Conservation (phyloP, 805 yeast species). For the Zygosaccharomyces kombuchaensis region DNA sequence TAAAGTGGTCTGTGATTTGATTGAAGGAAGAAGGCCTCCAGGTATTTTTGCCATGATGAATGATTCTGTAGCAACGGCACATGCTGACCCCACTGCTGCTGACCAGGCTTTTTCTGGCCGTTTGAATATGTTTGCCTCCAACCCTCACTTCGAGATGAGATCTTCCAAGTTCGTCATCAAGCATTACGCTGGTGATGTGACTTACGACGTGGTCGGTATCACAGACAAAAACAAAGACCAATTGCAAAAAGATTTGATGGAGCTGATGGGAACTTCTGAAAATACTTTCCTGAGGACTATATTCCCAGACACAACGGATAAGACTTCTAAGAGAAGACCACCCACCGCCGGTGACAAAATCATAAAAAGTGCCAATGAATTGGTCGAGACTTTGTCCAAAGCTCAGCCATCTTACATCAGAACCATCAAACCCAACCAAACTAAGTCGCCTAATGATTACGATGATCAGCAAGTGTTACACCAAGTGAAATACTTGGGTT, state of each 20-base stretch:
- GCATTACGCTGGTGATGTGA: conserved; percentile 98
- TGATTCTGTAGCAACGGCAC: conserved; percentile 97
- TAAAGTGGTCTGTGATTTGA: conserved; percentile 92
- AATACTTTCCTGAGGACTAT: conserved; percentile 57
- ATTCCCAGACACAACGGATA: conserved; percentile 63
- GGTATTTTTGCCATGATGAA: conserved; percentile 95
- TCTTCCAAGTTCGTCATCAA: conserved; percentile 82
- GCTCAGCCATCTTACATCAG: conserved; percentile 96
- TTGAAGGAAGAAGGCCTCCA: conserved; percentile 91
- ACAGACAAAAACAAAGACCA: conserved; percentile 97
- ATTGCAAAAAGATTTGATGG: conserved; percentile 80
- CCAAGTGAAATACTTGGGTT: conserved; percentile 91
- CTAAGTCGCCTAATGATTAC: conserved; percentile 84
- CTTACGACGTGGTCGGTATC: conserved; percentile 82
- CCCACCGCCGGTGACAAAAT: conserved; percentile 97
- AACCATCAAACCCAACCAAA: conserved; percentile 95
- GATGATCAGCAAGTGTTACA: conserved; percentile 87
- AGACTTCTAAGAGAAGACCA: conserved; percentile 73
- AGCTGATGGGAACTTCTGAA: conserved; percentile 65
- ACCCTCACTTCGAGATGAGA: conserved; percentile 86
- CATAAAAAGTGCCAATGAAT: conserved; percentile 81
- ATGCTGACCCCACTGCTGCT: conserved; percentile 94
- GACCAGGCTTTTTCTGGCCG: conserved; percentile 95
- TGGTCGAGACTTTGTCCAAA: conserved; percentile 83
- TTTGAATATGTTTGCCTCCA: conserved; percentile 72